Conservation (phyloP, 225 moss, liverwort and hornwort genomes). For the Physcomitrium patens region DNA sequence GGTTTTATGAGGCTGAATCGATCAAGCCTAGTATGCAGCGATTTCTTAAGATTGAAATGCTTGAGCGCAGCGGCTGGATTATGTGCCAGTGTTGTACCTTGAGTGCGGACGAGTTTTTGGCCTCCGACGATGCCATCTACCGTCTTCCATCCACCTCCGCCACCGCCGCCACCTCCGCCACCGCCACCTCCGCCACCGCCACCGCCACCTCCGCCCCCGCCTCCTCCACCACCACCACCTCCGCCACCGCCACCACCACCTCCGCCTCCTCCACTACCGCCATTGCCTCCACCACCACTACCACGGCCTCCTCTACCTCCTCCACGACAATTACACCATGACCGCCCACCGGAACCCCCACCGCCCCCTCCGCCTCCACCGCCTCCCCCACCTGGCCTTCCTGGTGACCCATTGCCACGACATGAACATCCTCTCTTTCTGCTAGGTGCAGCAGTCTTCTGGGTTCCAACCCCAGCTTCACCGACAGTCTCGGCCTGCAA, state of each 20-base stretch:
- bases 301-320: slow-evolving; percentile 27
- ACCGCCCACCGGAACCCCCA: not conserved
- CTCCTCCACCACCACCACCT: too few relatives aligned
- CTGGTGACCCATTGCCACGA: slow-evolving; percentile 46
- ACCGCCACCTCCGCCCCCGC: too few relatives aligned
- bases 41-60: too few relatives aligned
- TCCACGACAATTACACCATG: slow-evolving; percentile 39
- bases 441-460: not conserved
- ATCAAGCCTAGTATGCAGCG: too few relatives aligned
- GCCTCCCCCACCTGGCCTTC: slow-evolving; percentile 34
- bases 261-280: not conserved
- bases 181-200: not conserved
- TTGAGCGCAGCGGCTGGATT: too few relatives aligned
- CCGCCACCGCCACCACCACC: not conserved
- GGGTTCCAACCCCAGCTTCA: slow-evolving; percentile 10
- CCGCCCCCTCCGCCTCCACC: slow-evolving; percentile 43
- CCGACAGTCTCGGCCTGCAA: slow-evolving; percentile 34
- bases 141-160: not conserved
- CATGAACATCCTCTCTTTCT: slow-evolving; percentile 40
- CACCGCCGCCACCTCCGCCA: not conserved
- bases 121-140: too few relatives aligned
- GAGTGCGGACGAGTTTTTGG: too few relatives aligned
- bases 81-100: too few relatives aligned
- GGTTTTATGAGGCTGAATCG: too few relatives aligned
- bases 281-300: not conserved